Conservation (phyloP, 2,329 filamentous ascomycete genomes). For the Anisogramma anomala region DNA sequence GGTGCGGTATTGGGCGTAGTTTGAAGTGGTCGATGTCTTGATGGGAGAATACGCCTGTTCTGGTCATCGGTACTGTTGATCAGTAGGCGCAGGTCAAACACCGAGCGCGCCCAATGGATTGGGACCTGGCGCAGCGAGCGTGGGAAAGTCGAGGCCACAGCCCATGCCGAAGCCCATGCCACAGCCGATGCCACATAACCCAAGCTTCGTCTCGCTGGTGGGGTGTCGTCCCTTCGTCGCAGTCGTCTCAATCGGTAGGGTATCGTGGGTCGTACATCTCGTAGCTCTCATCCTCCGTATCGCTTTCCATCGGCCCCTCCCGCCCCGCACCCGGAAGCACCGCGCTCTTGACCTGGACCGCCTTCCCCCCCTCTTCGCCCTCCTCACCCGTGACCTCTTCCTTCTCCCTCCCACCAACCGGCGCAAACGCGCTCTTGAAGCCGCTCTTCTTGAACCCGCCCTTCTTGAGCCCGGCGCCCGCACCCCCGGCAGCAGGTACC, state of each 20-base stretch:
- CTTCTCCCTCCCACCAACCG: conserved; percentile 35
- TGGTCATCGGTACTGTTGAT: too few species aligned
- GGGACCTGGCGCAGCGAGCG: too few species aligned
- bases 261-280: conserved; percentile 52
- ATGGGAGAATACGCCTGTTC: too few species aligned
- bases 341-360: conserved; percentile 19
- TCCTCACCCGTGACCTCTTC: conserved; percentile 22
- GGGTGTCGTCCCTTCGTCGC: neutral
- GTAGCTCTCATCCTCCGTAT: conserved; percentile 61
- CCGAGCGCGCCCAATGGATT: too few species aligned
- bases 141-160: too few species aligned
- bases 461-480: conserved; percentile 48
- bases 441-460: conserved; percentile 71
- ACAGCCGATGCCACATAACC: too few species aligned
- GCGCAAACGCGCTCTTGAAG: conserved; percentile 65
- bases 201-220: too few species aligned
- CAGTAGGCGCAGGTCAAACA: too few species aligned
- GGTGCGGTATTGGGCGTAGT: too few species aligned
- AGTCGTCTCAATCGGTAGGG: conserved; percentile 43
- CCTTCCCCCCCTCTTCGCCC: conserved; percentile 15
- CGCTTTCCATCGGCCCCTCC: conserved; percentile 36
- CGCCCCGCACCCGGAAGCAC: conserved; percentile 15
- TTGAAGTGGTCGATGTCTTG: too few species aligned
- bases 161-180: too few species aligned
- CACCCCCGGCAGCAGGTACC: conserved; percentile 17